Evolutionary conservation across 495 filamentous ascomycete genomes (phyloP).

Genomic region (Xylaria palmicola): DNA sequence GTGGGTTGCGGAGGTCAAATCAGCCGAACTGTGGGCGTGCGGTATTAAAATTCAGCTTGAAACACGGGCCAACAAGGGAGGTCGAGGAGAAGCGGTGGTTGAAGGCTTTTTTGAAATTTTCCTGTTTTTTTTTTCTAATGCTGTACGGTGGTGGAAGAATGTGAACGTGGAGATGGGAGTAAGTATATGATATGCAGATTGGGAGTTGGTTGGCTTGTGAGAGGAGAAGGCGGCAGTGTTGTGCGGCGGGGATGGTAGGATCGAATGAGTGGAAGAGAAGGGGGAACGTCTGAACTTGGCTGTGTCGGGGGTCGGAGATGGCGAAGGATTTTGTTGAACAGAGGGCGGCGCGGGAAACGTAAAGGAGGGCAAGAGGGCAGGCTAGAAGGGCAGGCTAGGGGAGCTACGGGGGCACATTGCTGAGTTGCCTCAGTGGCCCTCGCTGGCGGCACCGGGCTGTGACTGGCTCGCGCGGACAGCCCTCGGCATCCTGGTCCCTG

Average conservation of each 20-base stretch:
- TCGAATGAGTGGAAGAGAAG: conserved; percentile 33
- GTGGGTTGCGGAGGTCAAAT: conserved; percentile 21
- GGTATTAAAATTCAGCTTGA: conserved; percentile 27
- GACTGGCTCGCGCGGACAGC: conserved; percentile 7
- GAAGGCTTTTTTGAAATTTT: conserved; percentile 13
- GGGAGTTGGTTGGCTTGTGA: conserved; percentile 26
- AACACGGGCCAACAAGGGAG: conserved; percentile 23
- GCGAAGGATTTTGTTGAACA: conserved; percentile 40
- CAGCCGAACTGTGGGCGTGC: conserved; percentile 22
- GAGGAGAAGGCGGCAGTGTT: conserved; percentile 30
- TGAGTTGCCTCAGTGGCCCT: conserved; percentile 17
- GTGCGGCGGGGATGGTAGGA: conserved; percentile 37
- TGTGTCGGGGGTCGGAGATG: conserved; percentile 33
- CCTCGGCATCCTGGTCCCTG: conserved; percentile 8
- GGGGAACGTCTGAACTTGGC: conserved; percentile 27
- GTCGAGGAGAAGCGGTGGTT: conserved; percentile 8
- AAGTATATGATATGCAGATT: conserved; percentile 20
- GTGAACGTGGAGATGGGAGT: conserved; percentile 10
- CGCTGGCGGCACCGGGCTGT: background rate
- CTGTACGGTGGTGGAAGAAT: conserved; percentile 6
- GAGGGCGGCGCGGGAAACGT: conserved; percentile 3
- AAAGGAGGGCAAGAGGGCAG: conserved; percentile 18
- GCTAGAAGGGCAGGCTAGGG: background rate
- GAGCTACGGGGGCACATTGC: conserved; percentile 6
- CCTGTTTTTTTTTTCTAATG: conserved; percentile 7